Base-by-base conservation (phyloP, 176 grass and related monocot genomes). In the Avena insularis region DNA sequence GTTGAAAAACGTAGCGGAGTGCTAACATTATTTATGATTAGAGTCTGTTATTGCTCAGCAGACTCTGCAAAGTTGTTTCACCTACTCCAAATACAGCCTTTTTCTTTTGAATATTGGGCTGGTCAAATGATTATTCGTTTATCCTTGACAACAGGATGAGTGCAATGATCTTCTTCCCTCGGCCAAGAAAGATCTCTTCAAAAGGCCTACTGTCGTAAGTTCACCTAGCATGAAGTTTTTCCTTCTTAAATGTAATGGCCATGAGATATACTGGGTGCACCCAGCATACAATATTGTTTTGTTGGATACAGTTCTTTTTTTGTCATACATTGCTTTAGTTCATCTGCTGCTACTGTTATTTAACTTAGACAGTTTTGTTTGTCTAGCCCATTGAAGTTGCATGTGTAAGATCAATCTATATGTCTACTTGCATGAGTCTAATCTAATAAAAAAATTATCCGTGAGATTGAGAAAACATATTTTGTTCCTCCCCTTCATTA, bases 201-300 rank as follows among this genome's bases (percentile, higher is more conserved):
- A 86, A 88, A 92, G 88, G 83, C 79, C 88, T 82, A 98, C 93
- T 43, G 77, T 98, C 86, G 96, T 98, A 92, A 95, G 92, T 81
- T 82, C 46, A 14, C 33, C 47, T 38, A 71, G 29, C 51, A n/a
- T 67, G 67, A 79, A 79, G 49, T 23, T 67, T 4, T 4, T 31
- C 63, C 25, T 75, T 38, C 47, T 49, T 35, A 63, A 54, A 36
- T 90, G 79, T 47, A 79, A 63, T 73, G 9, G 46, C 46, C 77
- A 70, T 59, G 51, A 70, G 38, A 68, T 68, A 56, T 72, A 73
- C 54, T 57, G n/a, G 50, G 23, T 58, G 23, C 35, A 69, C 50
- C 66, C 33, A 3, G 71, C 13, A 55, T 29, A 80, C 12, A 9
- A 51, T 81, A 20, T 33, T 80, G 43, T 54, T 72, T 46, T 16